phyloP scores from a whole-genome alignment of 2,329 filamentous ascomycete species.

The Neopestalotiopsis sp. region DNA sequence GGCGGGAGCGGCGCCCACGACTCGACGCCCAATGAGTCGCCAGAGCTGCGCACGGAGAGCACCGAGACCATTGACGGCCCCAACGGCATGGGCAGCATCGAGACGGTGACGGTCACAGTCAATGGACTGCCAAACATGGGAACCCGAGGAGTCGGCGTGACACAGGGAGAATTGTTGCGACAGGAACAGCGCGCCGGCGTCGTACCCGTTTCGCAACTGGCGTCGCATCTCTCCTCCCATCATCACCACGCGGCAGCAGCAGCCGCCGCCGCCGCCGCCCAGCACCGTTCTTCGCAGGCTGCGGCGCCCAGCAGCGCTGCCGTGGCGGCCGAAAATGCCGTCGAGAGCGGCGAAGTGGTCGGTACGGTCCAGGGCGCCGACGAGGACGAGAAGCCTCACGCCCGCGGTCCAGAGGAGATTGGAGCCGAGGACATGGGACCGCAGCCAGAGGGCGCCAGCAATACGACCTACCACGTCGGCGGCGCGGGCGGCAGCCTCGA shows the following conservation, averaged over 20 bases:
- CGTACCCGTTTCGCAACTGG: constrained; percentile 70
- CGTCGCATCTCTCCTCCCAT: constrained; percentile 41
- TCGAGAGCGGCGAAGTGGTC: constrained; percentile 32
- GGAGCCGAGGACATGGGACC: constrained; percentile 87
- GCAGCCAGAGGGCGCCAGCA: constrained; percentile 53
- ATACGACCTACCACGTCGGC: constrained; percentile 42
- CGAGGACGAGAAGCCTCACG: constrained; percentile 75
- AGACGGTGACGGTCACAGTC: constrained; percentile 79
- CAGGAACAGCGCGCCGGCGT: constrained; percentile 86
- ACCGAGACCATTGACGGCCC: constrained; percentile 83
- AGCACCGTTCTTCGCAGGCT: constrained; percentile 4
- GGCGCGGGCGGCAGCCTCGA: constrained; percentile 41
- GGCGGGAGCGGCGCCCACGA: constrained; percentile 24
- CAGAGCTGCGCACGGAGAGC: constrained; percentile 72
- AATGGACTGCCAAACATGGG: constrained; percentile 69
- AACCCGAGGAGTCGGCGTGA: constrained; percentile 62
- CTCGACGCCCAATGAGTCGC: constrained; percentile 53
- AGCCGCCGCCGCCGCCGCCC: not conserved
- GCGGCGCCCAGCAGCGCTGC: not conserved
- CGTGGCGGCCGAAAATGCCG: constrained; percentile 28
- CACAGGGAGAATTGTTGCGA: constrained; percentile 83
- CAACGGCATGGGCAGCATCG: constrained; percentile 78
- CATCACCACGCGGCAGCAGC: constrained; percentile 19
- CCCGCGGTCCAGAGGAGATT: constrained; percentile 82
- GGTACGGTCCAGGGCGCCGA: constrained; percentile 46